These are phyloP conservation scores for Cryptococcus jaspeensis DNA, from an alignment of 1,284 basidiomycete genomes.

Conservation along the genomic window DNA sequence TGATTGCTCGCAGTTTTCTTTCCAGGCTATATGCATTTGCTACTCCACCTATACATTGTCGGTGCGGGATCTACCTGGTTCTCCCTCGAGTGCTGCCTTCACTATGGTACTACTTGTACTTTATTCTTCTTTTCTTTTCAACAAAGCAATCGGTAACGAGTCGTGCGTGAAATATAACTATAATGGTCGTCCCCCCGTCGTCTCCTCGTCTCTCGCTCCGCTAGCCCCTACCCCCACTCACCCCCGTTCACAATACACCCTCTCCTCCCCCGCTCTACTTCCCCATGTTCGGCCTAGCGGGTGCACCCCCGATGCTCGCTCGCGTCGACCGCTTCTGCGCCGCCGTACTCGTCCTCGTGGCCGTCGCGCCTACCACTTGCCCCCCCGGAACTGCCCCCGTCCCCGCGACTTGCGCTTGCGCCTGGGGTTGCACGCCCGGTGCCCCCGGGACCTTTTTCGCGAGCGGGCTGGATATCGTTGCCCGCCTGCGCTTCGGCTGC, in stretches of 20 bases:
- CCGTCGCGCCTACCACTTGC: background rate
- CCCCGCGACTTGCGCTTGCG: constrained; percentile 1
- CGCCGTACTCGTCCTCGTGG: constrained; percentile 5
- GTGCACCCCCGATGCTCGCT: constrained; percentile 20
- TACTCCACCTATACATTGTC: constrained; percentile 14
- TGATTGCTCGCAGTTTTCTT: too few species aligned
- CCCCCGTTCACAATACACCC: background rate
- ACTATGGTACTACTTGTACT: background rate
- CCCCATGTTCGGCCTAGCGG: background rate
- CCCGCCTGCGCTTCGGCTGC: constrained; percentile 42
- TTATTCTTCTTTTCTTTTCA: background rate
- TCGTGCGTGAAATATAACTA: background rate
- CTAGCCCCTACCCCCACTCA: background rate
- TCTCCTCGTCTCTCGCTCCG: background rate
- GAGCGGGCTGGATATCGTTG: constrained; percentile 29
- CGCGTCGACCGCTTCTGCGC: constrained; percentile 19
- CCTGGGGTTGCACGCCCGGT: constrained; percentile 2
- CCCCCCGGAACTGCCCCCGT: background rate
- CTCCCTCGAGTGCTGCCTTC: background rate
- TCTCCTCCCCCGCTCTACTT: background rate
- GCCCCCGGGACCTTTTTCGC: constrained; percentile 8
- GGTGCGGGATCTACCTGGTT: constrained; percentile 5
- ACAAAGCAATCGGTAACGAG: background rate
- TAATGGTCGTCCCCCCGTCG: background rate
- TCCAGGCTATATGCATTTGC: too few species aligned